Evolutionary conservation across 192 early-diverging fungal genomes (phyloP).

Genomic region (Dissophora globulifera): DNA sequence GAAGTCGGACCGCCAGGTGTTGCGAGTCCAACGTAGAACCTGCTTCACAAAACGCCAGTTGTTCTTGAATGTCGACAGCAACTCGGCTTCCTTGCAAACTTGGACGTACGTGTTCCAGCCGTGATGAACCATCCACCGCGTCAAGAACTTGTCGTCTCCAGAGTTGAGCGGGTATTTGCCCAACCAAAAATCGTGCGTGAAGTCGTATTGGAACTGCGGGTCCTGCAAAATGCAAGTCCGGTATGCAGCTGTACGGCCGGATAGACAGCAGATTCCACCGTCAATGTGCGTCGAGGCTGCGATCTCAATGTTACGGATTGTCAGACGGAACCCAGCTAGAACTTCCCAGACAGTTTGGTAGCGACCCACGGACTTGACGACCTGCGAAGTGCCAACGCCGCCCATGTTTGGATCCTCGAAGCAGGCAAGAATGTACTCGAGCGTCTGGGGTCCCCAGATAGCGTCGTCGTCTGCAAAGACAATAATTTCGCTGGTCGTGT

Average conservation of each 20-base stretch:
- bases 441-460: slow-evolving; percentile 71
- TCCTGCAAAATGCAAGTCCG: slow-evolving; percentile 74
- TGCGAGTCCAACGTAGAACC: slow-evolving; percentile 77
- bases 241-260: slow-evolving; percentile 77
- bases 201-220: slow-evolving; percentile 75
- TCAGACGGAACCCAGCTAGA: slow-evolving; percentile 73
- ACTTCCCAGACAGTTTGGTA: slow-evolving; percentile 78
- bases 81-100: slow-evolving; percentile 72
- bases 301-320: slow-evolving; percentile 79
- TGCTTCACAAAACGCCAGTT: slow-evolving; percentile 81
- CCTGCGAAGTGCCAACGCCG: slow-evolving; percentile 75
- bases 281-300: slow-evolving; percentile 80
- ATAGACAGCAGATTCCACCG: slow-evolving; percentile 78
- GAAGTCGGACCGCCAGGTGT: slow-evolving; percentile 78
- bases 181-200: slow-evolving; percentile 79
- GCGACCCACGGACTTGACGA: slow-evolving; percentile 65
- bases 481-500: slow-evolving; percentile 67
- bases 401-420: slow-evolving; percentile 80
- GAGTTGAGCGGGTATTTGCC: slow-evolving; percentile 78
- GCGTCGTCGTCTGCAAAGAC: slow-evolving; percentile 81
- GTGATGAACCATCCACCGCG: slow-evolving; percentile 77
- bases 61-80: slow-evolving; percentile 78
- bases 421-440: slow-evolving; percentile 73
- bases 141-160: slow-evolving; percentile 81
- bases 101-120: slow-evolving; percentile 78